Conservation (phyloP, 352 stramenopile species). For the Pseudoperonospora humuli region DNA sequence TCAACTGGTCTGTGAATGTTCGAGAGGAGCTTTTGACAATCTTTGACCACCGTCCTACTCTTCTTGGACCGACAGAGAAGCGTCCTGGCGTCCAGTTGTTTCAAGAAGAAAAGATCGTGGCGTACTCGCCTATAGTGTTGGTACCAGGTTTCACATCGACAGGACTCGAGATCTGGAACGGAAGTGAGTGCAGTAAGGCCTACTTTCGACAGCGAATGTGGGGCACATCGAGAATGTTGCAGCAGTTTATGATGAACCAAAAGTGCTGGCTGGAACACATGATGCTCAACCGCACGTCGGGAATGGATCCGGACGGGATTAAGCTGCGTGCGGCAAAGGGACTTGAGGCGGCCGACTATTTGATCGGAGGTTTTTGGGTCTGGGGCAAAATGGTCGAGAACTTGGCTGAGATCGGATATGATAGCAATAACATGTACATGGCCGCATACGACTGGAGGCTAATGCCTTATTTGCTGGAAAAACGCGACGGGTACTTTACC, state of each 20-base stretch:
- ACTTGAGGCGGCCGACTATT: conserved; percentile 90
- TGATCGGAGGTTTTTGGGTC: conserved; percentile 93
- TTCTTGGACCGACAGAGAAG: conserved; percentile 25
- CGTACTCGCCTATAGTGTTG: conserved; percentile 81
- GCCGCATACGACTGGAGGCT: conserved; percentile 84
- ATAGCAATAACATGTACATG: conserved; percentile 87
- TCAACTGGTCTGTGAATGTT: conserved; percentile 63
- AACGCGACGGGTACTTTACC: conserved; percentile 86
- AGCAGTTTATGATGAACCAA: conserved; percentile 85
- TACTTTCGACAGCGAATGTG: conserved; percentile 92
- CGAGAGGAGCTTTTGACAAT: conserved; percentile 53
- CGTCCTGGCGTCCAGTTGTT: conserved; percentile 44
- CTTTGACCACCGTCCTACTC: conserved; percentile 49
- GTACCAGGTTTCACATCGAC: conserved; percentile 92
- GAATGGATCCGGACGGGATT: conserved; percentile 82
- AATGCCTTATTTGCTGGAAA: conserved; percentile 59
- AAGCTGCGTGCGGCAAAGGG: conserved; percentile 76
- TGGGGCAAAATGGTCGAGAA: conserved; percentile 90
- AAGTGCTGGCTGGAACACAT: conserved; percentile 92
- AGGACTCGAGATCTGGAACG: conserved; percentile 92
- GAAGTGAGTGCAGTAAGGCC: conserved; percentile 73
- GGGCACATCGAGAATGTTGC: conserved; percentile 84
- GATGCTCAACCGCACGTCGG: conserved; percentile 84
- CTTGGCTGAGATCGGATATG: conserved; percentile 89
- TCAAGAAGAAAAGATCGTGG: conserved; percentile 39